Evolutionary conservation across 176 grass and related monocot species (phyloP).

Genomic region (Cenchrus purpureus): DNA sequence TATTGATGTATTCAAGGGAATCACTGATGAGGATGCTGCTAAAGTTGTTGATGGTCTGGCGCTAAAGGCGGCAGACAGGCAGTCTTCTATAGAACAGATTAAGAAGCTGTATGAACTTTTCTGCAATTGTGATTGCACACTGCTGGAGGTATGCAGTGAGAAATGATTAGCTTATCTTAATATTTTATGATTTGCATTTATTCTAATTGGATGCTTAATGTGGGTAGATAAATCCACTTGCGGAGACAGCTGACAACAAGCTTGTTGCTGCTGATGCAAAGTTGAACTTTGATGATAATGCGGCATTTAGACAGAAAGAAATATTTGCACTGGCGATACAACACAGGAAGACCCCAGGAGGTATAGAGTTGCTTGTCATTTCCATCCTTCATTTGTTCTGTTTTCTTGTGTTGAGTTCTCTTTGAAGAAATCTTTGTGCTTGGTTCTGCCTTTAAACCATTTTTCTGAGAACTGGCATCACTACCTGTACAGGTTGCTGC

Average conservation of each 20-base stretch:
- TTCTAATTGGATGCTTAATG: constrained; percentile 47
- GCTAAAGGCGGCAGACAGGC: constrained; percentile 78
- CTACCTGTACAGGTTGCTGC: constrained; percentile 71
- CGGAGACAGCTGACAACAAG: constrained; percentile 87
- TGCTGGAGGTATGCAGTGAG: constrained; percentile 75
- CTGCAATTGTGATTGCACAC: constrained; percentile 79
- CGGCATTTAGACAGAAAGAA: constrained; percentile 92
- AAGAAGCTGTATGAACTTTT: constrained; percentile 96
- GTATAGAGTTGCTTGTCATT: constrained; percentile 35
- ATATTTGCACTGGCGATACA: constrained; percentile 90
- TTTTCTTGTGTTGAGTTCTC: constrained; percentile 5
- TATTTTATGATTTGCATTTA: neutral
- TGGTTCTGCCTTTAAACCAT: neutral
- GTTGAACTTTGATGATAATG: constrained; percentile 99
- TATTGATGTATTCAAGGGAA: constrained; percentile 97
- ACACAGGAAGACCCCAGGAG: constrained; percentile 98
- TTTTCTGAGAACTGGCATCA: constrained; percentile 7
- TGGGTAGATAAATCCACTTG: constrained; percentile 95
- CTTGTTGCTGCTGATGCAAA: constrained; percentile 98
- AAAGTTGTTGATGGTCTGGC: constrained; percentile 98
- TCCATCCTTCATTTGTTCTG: neutral
- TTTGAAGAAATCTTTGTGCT: neutral
- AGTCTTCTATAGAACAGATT: constrained; percentile 93
- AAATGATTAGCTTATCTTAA: constrained; percentile 15
- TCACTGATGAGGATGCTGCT: constrained; percentile 91